Conservation (phyloP, 2,329 filamentous ascomycete species). For the Aspergillus thermomutatus region DNA sequence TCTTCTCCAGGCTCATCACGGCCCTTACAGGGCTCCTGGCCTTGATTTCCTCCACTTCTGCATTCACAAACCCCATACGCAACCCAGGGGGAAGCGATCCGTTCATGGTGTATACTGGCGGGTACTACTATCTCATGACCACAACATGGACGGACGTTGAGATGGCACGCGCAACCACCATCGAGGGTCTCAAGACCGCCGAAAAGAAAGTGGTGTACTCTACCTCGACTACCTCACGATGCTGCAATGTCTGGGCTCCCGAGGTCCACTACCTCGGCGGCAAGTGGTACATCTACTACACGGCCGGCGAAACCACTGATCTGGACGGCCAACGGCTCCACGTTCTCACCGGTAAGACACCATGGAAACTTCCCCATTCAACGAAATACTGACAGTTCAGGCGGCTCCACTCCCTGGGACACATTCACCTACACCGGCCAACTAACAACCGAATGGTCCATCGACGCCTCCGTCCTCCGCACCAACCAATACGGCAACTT, state of each 20-base stretch:
- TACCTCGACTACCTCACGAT: constrained; percentile 45
- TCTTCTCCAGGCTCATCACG: neutral
- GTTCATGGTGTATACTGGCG: constrained; percentile 50
- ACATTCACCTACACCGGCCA: constrained; percentile 49
- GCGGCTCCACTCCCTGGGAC: constrained; percentile 53
- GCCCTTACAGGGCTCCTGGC: constrained; percentile 1
- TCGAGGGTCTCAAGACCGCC: constrained; percentile 55
- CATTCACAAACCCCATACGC: constrained; percentile 54
- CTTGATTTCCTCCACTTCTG: neutral
- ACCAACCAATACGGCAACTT: constrained; percentile 51
- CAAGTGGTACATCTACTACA: constrained; percentile 57
- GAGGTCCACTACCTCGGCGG: constrained; percentile 53
- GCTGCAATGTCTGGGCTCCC: constrained; percentile 59
- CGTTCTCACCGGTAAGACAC: constrained; percentile 47
- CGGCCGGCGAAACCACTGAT: constrained; percentile 46
- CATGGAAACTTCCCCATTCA: too few species aligned
- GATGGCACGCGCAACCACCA: constrained; percentile 52
- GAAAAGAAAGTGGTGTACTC: constrained; percentile 51
- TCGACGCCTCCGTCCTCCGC: constrained; percentile 54
- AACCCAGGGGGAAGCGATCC: constrained; percentile 52
- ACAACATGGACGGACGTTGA: constrained; percentile 56
- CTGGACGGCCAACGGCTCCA: constrained; percentile 51
- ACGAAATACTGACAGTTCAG: constrained; percentile 17
- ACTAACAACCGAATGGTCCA: constrained; percentile 50
- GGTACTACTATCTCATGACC: constrained; percentile 57